A percentile compares a stretch with the other conserved stretches of the same genome.
Conservation (phyloP, 495 filamentous ascomycete species). For the Aspergillus haitiensis region DNA sequence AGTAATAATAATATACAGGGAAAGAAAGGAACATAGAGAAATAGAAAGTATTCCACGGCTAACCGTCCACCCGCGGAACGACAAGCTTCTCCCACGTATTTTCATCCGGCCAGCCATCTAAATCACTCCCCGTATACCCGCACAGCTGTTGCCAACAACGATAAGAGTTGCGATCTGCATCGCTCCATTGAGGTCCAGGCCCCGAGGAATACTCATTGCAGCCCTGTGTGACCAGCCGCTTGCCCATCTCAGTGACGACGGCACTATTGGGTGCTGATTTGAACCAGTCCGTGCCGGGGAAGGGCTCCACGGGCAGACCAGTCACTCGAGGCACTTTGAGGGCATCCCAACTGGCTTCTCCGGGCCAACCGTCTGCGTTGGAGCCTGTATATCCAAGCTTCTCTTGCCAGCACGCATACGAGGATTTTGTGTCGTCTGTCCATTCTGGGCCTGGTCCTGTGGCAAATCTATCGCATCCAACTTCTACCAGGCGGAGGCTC, state of each 20-base stretch:
- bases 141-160: conserved; percentile 1
- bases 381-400: not conserved
- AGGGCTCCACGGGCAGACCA: not conserved
- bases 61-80: no score
- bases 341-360: not conserved
- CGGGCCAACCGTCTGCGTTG: not conserved
- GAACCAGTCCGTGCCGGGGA: conserved; percentile 5
- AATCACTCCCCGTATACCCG: conserved; percentile 1
- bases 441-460: not conserved
- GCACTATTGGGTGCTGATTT: not conserved
- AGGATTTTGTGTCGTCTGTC: not conserved
- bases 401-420: conserved; percentile 1
- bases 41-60: not conserved
- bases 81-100: not conserved
- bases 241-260: not conserved
- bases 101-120: conserved; percentile 1
- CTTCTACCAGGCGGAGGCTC: not conserved
- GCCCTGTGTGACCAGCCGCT: not conserved
- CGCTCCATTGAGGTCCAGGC: not conserved
- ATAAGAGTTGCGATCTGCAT: conserved; percentile 2
- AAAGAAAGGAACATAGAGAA: not conserved
- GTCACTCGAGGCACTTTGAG: not conserved
- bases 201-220: not conserved
- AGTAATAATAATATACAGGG: not conserved
- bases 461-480: not conserved